Evolutionary conservation across 1,284 basidiomycete genomes (phyloP), one percentile per base, ranked within the genome.

Genomic region (Puccinia triticina): DNA sequence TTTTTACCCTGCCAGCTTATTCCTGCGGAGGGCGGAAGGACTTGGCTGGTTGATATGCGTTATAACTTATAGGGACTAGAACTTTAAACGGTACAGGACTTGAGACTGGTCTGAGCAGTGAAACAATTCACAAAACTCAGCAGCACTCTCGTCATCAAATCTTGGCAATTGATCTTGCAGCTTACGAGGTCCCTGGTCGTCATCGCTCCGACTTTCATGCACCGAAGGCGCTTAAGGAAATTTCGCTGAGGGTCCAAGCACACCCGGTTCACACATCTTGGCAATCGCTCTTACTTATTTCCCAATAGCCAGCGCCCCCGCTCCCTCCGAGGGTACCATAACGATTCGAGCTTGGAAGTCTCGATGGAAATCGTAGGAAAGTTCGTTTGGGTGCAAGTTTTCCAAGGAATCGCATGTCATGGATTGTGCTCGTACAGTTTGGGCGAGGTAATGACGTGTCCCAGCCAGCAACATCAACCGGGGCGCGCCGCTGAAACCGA

Each of bases 271-370:
- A 50, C 16, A 50, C 14, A 50, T 50, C 48, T 50, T 50, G 48
- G 48, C 48, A 26, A 29, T 57, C 55, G 55, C 26, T 29, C 55
- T 57, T 57, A 21, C 55, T 29, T n/a, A 4, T 21, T n/a, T 3
- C 55, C n/a, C 5, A 26, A n/a, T 57, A 1, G 26, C 26, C 21
- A 26, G 7, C n/a, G 55, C 26, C n/a, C 48, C 48, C 16, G 48
- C 48, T 50, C 16, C 10, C 8, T 11, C 48, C 48, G 48, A 50
- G 48, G 48, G 48, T 18, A 50, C 18, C 26, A n/a, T 2, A 29
- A 50, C n/a, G 66, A 43, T 37, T 46, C 43, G 40, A 46, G 66
- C 29, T 29, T 69, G 66, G 66, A 46, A 69, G 66, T 43, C 40
- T 69, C 66, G 66, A 46, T 69, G 66, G 48, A 48, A 69, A 26